phyloP scores from a whole-genome alignment of 1,139 yeast genomes.

The Saccharomyces pastorianus region DNA sequence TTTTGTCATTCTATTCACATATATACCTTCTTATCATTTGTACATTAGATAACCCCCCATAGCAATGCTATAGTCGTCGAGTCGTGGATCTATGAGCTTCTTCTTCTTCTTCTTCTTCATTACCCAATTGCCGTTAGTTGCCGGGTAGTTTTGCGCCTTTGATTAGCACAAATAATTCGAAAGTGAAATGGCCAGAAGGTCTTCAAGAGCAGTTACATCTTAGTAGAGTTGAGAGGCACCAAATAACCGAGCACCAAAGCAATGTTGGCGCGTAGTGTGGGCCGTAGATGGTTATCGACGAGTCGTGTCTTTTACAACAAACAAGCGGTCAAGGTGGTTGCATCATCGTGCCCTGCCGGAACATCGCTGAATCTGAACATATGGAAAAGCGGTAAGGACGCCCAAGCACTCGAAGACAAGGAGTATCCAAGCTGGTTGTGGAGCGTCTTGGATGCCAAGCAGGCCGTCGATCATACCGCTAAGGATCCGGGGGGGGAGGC shows the following conservation, averaged over 20 bases:
- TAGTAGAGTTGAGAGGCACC: too few relatives aligned
- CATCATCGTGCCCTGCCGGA: constrained; percentile 59
- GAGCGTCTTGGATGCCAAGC: constrained; percentile 57
- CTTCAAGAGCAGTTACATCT: not conserved
- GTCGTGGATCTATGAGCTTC: not conserved
- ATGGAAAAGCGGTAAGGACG: constrained; percentile 72
- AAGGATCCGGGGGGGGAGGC: constrained; percentile 49
- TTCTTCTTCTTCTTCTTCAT: not conserved
- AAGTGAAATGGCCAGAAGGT: not conserved
- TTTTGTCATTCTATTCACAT: not conserved
- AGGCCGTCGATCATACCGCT: not conserved
- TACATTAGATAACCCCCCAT: not conserved
- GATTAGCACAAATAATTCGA: not conserved
- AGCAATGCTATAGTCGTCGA: not conserved
- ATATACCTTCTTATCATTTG: not conserved
- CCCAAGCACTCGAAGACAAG: constrained; percentile 78
- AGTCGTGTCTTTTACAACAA: constrained; percentile 4
- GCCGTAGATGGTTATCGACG: not conserved
- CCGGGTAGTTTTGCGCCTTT: not conserved
- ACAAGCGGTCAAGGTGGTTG: not conserved
- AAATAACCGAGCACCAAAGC: not conserved
- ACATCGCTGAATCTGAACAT: constrained; percentile 72
- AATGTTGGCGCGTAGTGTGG: not conserved
- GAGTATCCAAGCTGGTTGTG: constrained; percentile 96
- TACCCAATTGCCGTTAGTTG: not conserved